phyloP scores from a whole-genome alignment of 2,329 filamentous ascomycete genomes.

The Colletotrichum sp. region DNA sequence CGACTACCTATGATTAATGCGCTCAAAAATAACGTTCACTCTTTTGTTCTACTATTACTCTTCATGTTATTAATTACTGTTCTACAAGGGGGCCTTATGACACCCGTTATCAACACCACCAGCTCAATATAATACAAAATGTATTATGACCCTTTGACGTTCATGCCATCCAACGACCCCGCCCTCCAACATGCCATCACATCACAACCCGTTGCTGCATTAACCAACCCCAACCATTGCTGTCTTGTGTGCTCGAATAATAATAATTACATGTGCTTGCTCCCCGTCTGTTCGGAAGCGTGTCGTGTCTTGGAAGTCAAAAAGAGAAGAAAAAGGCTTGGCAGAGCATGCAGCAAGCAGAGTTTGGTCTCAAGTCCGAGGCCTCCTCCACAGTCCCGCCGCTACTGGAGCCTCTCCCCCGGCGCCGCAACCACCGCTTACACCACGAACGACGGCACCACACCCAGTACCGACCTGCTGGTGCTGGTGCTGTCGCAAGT shows the following conservation, averaged over 20 bases:
- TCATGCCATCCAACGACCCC: not conserved
- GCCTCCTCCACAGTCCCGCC: not conserved
- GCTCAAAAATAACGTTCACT: not conserved
- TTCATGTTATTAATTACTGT: not conserved
- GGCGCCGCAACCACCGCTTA: not conserved
- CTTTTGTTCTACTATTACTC: not conserved
- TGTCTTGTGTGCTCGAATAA: not conserved
- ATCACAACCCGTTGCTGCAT: not conserved
- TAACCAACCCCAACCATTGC: not conserved
- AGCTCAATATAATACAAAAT: not conserved
- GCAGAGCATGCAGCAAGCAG: not conserved
- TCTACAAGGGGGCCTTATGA: not conserved
- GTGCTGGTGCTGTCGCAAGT: not conserved
- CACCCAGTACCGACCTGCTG: not conserved
- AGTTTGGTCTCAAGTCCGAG: slow-evolving; percentile 1
- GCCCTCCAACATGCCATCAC: not conserved
- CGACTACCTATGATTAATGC: not conserved
- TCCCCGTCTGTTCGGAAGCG: not conserved
- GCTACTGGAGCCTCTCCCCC: not conserved
- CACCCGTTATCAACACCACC: not conserved
- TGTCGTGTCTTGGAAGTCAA: not conserved
- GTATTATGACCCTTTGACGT: not conserved
- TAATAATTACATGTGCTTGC: not conserved
- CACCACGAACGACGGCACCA: not conserved
- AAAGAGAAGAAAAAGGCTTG: not conserved